phyloP scores from a whole-genome alignment of 2,329 filamentous ascomycete species.

The Hypoxylon sp. region DNA sequence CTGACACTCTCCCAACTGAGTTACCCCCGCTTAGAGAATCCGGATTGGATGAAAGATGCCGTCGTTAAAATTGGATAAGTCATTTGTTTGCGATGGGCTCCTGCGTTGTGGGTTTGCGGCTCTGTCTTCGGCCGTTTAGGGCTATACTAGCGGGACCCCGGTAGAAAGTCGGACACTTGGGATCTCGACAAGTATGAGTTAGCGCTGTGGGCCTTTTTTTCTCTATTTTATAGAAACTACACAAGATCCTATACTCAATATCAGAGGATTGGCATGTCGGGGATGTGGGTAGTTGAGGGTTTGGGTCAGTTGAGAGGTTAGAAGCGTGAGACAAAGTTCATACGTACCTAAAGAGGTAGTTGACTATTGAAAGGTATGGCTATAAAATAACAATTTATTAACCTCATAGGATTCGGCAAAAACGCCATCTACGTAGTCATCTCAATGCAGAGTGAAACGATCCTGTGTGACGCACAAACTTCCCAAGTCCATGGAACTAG shows the following conservation, averaged over 20 bases:
- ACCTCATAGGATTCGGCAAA: neutral
- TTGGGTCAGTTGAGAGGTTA: too few relatives aligned
- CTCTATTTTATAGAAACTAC: too few relatives aligned
- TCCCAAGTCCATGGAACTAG: neutral
- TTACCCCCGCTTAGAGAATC: constrained; percentile 27
- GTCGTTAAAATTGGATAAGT: neutral
- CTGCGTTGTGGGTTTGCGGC: constrained; percentile 2
- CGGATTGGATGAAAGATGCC: neutral
- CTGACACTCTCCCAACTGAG: constrained; percentile 42
- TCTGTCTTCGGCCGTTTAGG: neutral
- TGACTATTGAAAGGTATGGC: neutral
- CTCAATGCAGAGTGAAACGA: neutral
- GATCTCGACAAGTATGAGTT: neutral
- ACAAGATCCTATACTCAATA: neutral
- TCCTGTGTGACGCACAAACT: neutral
- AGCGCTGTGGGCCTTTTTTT: neutral
- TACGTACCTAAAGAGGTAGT: too few relatives aligned
- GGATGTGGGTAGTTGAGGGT: too few relatives aligned
- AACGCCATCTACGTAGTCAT: neutral
- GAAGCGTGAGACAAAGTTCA: too few relatives aligned
- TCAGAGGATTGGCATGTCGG: too few relatives aligned
- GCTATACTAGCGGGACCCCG: neutral
- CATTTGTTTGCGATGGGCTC: neutral
- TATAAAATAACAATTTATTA: neutral
- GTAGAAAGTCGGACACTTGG: neutral